A percentile compares a stretch with the other conserved stretches of the same genome.
Evolutionary conservation across 192 early-diverging fungal genomes (phyloP).

Genomic region (Backusella luteola): DNA sequence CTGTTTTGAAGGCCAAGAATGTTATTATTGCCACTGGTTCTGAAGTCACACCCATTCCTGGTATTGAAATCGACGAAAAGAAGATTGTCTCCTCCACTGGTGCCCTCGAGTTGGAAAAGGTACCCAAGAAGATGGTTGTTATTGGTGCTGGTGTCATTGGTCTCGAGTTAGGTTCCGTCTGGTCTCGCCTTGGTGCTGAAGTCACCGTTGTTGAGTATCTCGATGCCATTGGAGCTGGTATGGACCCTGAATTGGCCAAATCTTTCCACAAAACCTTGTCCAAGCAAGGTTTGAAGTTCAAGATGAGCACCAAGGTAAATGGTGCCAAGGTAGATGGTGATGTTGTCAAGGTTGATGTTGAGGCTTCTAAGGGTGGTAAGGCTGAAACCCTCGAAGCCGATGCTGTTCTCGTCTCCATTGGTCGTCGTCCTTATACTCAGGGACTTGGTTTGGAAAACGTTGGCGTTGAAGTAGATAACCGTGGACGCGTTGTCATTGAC

Average conservation of each 20-base stretch:
- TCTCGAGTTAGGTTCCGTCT: conserved; percentile 97
- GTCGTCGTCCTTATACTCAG: conserved; percentile 92
- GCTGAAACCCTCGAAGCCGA: conserved; percentile 86
- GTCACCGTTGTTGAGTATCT: conserved; percentile 96
- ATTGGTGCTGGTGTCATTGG: conserved; percentile 99
- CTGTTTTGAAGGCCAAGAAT: conserved; percentile 87
- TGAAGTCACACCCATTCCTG: conserved; percentile 90
- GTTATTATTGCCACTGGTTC: conserved; percentile 99
- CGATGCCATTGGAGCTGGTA: conserved; percentile 91
- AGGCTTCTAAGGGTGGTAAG: conserved; percentile 81
- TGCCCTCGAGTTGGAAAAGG: conserved; percentile 87
- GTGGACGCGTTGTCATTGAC: conserved; percentile 86
- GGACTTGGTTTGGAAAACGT: conserved; percentile 89
- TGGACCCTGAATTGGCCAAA: conserved; percentile 95
- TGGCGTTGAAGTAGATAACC: conserved; percentile 84
- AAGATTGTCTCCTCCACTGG: conserved; percentile 98
- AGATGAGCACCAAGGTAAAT: conserved; percentile 95
- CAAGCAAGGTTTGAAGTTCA: conserved; percentile 99
- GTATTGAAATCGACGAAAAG: conserved; percentile 92
- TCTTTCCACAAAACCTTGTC: conserved; percentile 85
- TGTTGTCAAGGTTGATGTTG: conserved; percentile 87
- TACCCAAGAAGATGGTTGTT: conserved; percentile 98
- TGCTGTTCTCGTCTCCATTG: conserved; percentile 91
- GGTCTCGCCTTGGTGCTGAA: conserved; percentile 92
- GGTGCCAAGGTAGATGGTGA: conserved; percentile 83